These are phyloP conservation scores for Talinum fruticosum DNA, from an alignment of 148 eudicot genomes.

Conservation along the genomic window DNA sequence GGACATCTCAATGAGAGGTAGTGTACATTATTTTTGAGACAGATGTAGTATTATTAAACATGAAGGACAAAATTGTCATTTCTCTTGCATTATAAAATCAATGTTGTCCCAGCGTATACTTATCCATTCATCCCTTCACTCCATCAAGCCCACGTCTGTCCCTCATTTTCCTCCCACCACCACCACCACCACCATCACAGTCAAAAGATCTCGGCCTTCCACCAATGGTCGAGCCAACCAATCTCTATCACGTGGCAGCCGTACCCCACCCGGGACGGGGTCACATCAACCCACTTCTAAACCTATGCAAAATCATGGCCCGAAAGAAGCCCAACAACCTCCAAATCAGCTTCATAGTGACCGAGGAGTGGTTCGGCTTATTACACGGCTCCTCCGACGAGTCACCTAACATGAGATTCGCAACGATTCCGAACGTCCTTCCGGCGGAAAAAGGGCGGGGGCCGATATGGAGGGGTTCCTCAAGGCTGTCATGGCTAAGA, in stretches of 20 bases:
- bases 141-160: too few species aligned
- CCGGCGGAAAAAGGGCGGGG: slow-evolving; percentile 29
- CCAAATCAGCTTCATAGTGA: slow-evolving; percentile 24
- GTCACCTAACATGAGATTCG: slow-evolving; percentile 4
- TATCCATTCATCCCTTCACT: too few species aligned
- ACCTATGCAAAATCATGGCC: slow-evolving; percentile 4
- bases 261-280: slow-evolving; percentile 33
- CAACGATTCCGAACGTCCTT: slow-evolving; percentile 28
- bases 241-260: slow-evolving; percentile 19
- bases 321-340: background rate
- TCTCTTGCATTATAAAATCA: too few species aligned
- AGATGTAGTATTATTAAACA: too few species aligned
- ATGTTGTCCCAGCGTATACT: too few species aligned
- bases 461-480: slow-evolving; percentile 13
- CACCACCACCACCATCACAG: background rate
- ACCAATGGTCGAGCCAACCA: background rate
- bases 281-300: slow-evolving; percentile 35
- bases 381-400: slow-evolving; percentile 7
- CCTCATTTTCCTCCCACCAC: background rate
- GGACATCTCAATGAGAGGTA: too few species aligned
- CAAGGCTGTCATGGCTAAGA: slow-evolving; percentile 18
- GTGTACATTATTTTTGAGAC: too few species aligned
- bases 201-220: background rate
- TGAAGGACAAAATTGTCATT: too few species aligned
- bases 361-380: slow-evolving; percentile 29